phyloP scores from a whole-genome alignment of 1,139 yeast species.

The Debaryomycetaceae sp. region DNA sequence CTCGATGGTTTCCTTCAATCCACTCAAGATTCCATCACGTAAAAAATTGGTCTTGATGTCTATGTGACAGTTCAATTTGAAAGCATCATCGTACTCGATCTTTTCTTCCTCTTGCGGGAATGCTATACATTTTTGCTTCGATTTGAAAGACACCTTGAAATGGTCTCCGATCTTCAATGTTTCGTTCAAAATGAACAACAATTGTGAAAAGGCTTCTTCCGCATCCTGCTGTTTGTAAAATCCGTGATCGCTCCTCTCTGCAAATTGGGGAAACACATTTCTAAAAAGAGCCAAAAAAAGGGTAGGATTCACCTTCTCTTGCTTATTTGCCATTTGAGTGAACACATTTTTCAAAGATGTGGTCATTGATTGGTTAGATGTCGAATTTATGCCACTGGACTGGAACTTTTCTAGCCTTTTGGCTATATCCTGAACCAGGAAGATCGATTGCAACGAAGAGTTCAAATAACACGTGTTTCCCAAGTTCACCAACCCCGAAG shows the following conservation, averaged over 20 bases:
- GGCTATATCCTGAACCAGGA: constrained; percentile 59
- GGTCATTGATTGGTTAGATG: constrained; percentile 14
- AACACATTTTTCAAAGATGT: constrained; percentile 41
- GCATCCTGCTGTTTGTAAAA: constrained; percentile 94
- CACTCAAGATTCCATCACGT: constrained; percentile 76
- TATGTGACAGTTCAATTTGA: constrained; percentile 86
- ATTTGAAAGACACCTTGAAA: constrained; percentile 64
- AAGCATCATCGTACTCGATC: constrained; percentile 49
- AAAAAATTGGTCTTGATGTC: constrained; percentile 81
- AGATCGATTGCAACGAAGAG: constrained; percentile 80
- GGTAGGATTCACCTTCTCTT: constrained; percentile 53
- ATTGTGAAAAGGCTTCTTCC: constrained; percentile 88
- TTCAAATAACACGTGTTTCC: constrained; percentile 97
- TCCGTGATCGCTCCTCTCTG: constrained; percentile 69
- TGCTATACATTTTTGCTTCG: constrained; percentile 57
- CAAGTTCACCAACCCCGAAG: constrained; percentile 80
- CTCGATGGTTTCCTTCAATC: constrained; percentile 73
- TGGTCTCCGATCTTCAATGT: constrained; percentile 50
- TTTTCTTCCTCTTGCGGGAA: constrained; percentile 52
- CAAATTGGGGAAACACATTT: constrained; percentile 79
- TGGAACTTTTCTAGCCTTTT: constrained; percentile 21
- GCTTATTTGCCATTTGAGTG: constrained; percentile 44
- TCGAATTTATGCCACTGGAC: constrained; percentile 7
- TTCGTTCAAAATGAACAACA: constrained; percentile 53
- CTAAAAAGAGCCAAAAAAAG: constrained; percentile 63